Evolutionary conservation across 2,329 filamentous ascomycete genomes (phyloP).

Genomic region (Fusarium albosuccineum): DNA sequence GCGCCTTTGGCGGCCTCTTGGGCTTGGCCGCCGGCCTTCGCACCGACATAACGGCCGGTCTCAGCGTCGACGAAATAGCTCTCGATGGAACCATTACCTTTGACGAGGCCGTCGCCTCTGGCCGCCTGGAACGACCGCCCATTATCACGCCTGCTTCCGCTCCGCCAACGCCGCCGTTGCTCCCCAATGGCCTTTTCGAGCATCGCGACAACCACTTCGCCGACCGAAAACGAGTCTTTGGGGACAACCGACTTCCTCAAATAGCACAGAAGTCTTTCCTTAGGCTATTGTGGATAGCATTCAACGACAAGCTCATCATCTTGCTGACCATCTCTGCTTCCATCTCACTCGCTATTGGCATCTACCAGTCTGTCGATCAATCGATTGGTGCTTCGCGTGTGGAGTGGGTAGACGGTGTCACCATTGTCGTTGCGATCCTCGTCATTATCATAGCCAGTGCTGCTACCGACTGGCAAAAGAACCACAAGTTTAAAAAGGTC

Average conservation of each 20-base stretch:
- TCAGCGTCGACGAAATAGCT: slow-evolving; percentile 63
- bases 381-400: slow-evolving; percentile 66
- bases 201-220: slow-evolving; percentile 44
- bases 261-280: slow-evolving; percentile 78
- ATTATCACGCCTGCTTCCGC: slow-evolving; percentile 36
- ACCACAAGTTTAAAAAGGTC: slow-evolving; percentile 82
- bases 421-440: slow-evolving; percentile 81
- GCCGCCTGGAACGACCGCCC: slow-evolving; percentile 48
- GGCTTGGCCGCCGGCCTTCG: slow-evolving; percentile 66
- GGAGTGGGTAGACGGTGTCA: slow-evolving; percentile 86
- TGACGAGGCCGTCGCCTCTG: slow-evolving; percentile 61
- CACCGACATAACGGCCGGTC: slow-evolving; percentile 60
- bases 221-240: slow-evolving; percentile 79
- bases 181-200: slow-evolving; percentile 49
- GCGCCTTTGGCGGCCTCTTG: slow-evolving; percentile 64
- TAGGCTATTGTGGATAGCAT: slow-evolving; percentile 79
- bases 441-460: slow-evolving; percentile 83
- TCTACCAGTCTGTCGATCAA: slow-evolving; percentile 76
- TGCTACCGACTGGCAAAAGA: slow-evolving; percentile 86
- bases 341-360: slow-evolving; percentile 80
- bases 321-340: slow-evolving; percentile 77
- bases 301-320: slow-evolving; percentile 85
- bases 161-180: slow-evolving; percentile 37
- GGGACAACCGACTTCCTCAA: slow-evolving; percentile 68
- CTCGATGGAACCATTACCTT: slow-evolving; percentile 62